Evolutionary conservation across 352 stramenopile genomes (phyloP).

Genomic region (Chrysophaeum taylorii): DNA sequence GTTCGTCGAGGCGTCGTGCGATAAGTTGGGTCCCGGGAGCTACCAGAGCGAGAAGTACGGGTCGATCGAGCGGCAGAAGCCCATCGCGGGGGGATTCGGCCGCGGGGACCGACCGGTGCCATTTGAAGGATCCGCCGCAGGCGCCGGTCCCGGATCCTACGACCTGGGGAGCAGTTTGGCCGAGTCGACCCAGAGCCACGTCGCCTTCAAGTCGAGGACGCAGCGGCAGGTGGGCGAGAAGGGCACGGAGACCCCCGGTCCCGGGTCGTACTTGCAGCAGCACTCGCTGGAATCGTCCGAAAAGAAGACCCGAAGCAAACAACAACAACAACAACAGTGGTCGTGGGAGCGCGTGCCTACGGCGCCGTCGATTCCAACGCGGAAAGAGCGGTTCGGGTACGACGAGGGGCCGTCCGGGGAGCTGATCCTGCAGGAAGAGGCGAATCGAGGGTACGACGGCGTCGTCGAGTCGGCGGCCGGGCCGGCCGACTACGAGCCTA

Average conservation of each 20-base stretch:
- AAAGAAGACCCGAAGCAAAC: neutral
- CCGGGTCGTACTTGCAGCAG: neutral
- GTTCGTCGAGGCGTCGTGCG: neutral
- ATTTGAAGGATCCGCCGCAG: neutral
- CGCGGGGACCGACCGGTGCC: neutral
- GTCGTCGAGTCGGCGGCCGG: neutral
- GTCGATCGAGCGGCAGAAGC: neutral
- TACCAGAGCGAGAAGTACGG: neutral
- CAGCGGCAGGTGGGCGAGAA: neutral
- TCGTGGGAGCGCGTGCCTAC: conserved; percentile 4
- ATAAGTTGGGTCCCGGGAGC: neutral
- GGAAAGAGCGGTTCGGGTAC: conserved; percentile 8
- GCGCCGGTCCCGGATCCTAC: neutral
- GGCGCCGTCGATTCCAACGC: conserved; percentile 1
- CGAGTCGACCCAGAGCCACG: neutral
- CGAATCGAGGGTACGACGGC: neutral
- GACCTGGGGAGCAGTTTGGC: neutral
- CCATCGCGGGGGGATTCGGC: neutral
- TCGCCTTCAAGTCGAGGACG: neutral
- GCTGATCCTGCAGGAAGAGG: neutral
- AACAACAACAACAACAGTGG: no score
- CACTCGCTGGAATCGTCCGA: neutral
- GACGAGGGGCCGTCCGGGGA: neutral
- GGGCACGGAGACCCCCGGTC: neutral
- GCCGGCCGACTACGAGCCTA: neutral